phyloP scores from a whole-genome alignment of 2,329 filamentous ascomycete genomes.

The Calonectria multiphialidica region DNA sequence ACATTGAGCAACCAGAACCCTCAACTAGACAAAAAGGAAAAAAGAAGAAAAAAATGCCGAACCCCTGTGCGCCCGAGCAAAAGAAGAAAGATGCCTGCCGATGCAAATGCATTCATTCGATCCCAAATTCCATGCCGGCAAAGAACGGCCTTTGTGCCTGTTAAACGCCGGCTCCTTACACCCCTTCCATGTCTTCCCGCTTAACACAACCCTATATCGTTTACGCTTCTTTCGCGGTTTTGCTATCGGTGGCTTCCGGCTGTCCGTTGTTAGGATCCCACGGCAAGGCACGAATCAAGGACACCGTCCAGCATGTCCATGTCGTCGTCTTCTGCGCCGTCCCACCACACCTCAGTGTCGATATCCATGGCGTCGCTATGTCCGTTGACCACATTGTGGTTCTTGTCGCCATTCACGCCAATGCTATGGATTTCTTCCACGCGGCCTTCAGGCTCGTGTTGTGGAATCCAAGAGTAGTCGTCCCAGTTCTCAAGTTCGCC shows the following conservation, averaged over 20 bases:
- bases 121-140: constrained; percentile 27
- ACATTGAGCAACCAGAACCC: constrained; percentile 9
- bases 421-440: constrained; percentile 46
- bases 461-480: constrained; percentile 68
- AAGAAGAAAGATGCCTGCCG: constrained; percentile 41
- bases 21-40: constrained; percentile 16
- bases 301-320: constrained; percentile 66
- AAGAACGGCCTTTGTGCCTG: constrained; percentile 25
- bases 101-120: constrained; percentile 38
- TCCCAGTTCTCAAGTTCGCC: constrained; percentile 78
- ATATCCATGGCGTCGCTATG: constrained; percentile 70
- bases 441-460: constrained; percentile 42
- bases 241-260: background rate
- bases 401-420: constrained; percentile 51
- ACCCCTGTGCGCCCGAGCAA: constrained; percentile 35
- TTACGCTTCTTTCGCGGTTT: background rate
- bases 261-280: constrained; percentile 48
- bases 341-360: constrained; percentile 71
- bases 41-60: constrained; percentile 17
- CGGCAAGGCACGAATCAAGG: constrained; percentile 67
- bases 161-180: constrained; percentile 43
- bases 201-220: background rate
- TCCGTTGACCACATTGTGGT: constrained; percentile 60
- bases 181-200: constrained; percentile 29
- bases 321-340: constrained; percentile 67